Evolutionary conservation across 768 basidiomycete genomes (phyloP).

Genomic region (Cystofilobasidium bisporidii): DNA sequence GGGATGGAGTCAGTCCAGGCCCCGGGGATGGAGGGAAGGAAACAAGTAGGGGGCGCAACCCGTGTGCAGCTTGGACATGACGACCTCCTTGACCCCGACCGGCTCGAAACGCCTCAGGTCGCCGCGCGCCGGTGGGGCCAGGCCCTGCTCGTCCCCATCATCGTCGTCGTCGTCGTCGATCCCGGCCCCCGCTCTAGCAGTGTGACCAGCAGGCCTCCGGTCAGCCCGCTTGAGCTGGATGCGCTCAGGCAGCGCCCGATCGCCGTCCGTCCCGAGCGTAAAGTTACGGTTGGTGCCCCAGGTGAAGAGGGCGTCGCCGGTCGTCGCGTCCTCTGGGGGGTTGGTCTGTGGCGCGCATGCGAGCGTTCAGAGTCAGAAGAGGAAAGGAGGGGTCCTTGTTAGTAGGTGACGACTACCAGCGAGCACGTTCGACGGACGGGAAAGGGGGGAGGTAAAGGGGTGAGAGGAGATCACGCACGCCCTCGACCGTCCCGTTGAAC

Average conservation of each 20-base stretch:
- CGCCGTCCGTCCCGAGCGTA: conserved; percentile 63
- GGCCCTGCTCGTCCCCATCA: background rate
- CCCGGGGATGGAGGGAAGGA: too few species aligned
- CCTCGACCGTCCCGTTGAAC: conserved; percentile 78
- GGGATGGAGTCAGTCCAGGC: too few species aligned
- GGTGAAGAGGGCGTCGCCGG: conserved; percentile 51
- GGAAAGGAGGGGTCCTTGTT: too few species aligned
- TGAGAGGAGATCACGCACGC: conserved; percentile 33
- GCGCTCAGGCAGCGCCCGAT: conserved; percentile 68
- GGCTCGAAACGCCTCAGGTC: conserved; percentile 46
- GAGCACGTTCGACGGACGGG: too few species aligned
- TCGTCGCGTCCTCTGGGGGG: conserved; percentile 36
- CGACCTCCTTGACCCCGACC: conserved; percentile 54
- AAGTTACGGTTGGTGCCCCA: conserved; percentile 89
- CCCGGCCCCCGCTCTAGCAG: background rate
- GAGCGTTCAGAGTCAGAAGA: too few species aligned
- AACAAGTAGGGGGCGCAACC: conserved; percentile 42
- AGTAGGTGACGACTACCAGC: too few species aligned
- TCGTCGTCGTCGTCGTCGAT: background rate
- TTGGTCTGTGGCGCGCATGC: conserved; percentile 32
- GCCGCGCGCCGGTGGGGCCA: conserved; percentile 34
- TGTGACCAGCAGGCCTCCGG: too few species aligned
- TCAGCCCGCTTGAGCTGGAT: conserved; percentile 46
- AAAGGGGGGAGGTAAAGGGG: background rate
- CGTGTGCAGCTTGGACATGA: conserved; percentile 86